phyloP scores from a whole-genome alignment of 2,329 filamentous ascomycete genomes.

The Chrysoporthe deuterocubensis region DNA sequence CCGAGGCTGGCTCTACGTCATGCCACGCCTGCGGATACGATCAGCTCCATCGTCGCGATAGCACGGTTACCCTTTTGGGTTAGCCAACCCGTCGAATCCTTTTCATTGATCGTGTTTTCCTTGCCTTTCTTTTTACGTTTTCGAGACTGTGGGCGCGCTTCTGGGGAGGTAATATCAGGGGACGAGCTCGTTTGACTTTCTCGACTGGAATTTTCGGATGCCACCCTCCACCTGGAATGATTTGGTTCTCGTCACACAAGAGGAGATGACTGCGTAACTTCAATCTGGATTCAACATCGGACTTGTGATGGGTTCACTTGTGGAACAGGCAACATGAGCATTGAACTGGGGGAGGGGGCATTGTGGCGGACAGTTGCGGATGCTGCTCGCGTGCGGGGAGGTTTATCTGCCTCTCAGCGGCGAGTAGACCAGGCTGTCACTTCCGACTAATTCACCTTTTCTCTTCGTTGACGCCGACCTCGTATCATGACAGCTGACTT shows the following conservation, averaged over 20 bases:
- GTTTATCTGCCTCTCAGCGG: background rate
- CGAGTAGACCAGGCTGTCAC: background rate
- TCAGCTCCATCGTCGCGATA: conserved; percentile 39
- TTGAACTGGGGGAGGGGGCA: background rate
- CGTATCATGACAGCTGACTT: background rate
- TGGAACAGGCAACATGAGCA: background rate
- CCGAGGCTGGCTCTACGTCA: conserved; percentile 6
- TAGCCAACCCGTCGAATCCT: conserved; percentile 14
- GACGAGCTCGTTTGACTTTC: conserved; percentile 30
- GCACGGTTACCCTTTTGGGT: conserved; percentile 32
- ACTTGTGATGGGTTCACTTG: background rate
- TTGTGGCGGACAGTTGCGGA: background rate
- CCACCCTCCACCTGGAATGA: background rate
- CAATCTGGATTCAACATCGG: background rate
- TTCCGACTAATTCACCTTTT: background rate
- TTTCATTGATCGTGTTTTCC: conserved; percentile 29
- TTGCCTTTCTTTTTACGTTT: conserved; percentile 35
- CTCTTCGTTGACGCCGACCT: background rate
- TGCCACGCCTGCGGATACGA: conserved; percentile 26
- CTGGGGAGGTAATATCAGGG: conserved; percentile 42
- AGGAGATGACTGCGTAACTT: background rate
- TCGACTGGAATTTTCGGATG: background rate
- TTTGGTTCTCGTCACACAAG: background rate
- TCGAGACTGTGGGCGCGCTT: conserved; percentile 41
- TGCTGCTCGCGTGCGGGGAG: background rate